Evolutionary conservation across 768 basidiomycete genomes (phyloP), one percentile per base, ranked within the genome.

Genomic region (Boletus coccyginus): DNA sequence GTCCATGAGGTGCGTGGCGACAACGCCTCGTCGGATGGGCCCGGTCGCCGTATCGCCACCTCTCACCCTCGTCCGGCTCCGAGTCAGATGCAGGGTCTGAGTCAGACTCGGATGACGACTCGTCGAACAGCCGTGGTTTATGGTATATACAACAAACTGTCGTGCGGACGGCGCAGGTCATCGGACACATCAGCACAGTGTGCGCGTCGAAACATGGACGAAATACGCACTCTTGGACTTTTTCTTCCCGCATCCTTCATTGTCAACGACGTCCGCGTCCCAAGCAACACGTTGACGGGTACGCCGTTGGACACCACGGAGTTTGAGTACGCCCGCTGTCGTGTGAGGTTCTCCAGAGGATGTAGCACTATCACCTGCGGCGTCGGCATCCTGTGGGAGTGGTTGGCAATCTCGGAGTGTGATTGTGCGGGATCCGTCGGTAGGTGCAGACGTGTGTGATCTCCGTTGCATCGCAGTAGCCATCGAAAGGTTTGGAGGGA

Each of bases 101-200:
- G 41, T 81, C 85, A 0, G 82, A 83, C 41, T 82, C 81, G 35
- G 84, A 85, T 0, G 86, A 90, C 1, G 92, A 93, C 66, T 94
- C 92, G 72, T 92, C 92, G 58, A 92, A 94, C 48, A 66, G 74
- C 53, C 81, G 80, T 1, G 88, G 87, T 67, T 88, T 90, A 68
- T 94, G 92, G 66, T 94, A 96, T 66, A 98, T 96, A 70, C 94
- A 98, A 70, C 94, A 98, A 48, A 97, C 94, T 98, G 60, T n/a
- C 33, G 12, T 9, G 21, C 17, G 36, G 35, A 50, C 49, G 16
- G 14, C 45, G 11, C 41, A 57, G 24, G 36, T 50, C 24, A 13
- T 41, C 17, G 19, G 16, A 7, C 27, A 9, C 16, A 9, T 54
- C 29, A 54, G 31, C 17, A 32, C 8, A n/a, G 13, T 8, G 27